These are phyloP conservation scores for Tetraselmis striata DNA, from an alignment of 139 green algal genomes.

Conservation along the genomic window DNA sequence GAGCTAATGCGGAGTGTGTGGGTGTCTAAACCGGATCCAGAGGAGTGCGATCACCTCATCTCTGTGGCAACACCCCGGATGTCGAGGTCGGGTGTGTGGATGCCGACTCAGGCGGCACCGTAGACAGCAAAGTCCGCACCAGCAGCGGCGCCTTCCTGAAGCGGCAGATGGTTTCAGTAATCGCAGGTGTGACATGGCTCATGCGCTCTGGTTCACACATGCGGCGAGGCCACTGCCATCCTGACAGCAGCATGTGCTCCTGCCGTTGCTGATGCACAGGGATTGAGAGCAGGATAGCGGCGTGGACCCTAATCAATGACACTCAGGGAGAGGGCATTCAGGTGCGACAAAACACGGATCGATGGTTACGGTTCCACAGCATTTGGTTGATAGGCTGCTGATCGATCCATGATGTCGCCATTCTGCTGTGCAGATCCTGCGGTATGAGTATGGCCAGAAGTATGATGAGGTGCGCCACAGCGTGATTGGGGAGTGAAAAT, in stretches of 20 bases:
- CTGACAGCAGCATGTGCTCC: not conserved
- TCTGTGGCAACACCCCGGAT: not conserved
- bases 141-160: not conserved
- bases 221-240: not conserved
- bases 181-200: not conserved
- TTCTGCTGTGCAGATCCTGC: not conserved
- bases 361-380: too few relatives aligned
- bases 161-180: not conserved
- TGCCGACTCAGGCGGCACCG: not conserved
- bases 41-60: not conserved
- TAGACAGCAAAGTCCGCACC: not conserved
- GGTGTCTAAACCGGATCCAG: not conserved
- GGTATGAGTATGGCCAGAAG: not conserved
- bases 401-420: too few relatives aligned
- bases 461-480: not conserved
- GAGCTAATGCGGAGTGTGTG: not conserved
- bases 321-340: not conserved
- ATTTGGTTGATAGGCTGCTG: too few relatives aligned
- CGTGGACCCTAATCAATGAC: not conserved
- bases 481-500: not conserved
- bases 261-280: not conserved
- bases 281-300: not conserved
- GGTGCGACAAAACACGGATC: too few relatives aligned
- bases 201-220: not conserved
- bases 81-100: not conserved